Evolutionary conservation across 1,284 basidiomycete species (phyloP).

Genomic region (Puccinia hordei): DNA sequence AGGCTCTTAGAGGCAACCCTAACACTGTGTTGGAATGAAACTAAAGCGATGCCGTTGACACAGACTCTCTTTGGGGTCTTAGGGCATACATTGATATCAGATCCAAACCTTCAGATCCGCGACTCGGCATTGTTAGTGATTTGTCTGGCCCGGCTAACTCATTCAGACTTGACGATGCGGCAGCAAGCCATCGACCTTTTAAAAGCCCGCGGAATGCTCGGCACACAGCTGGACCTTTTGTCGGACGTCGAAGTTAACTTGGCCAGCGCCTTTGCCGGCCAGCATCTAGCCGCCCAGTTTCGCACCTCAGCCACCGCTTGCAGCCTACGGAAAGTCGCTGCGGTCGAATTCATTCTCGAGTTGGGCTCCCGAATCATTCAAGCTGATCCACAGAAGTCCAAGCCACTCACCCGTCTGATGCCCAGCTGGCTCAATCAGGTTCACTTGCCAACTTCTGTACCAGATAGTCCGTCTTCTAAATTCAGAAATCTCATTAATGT

Average conservation of each 20-base stretch:
- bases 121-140: constrained; percentile 26
- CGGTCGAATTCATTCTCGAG: constrained; percentile 33
- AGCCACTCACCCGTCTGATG: constrained; percentile 34
- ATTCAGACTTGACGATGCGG: constrained; percentile 38
- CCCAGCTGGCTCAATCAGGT: constrained; percentile 48
- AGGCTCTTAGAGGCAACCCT: constrained; percentile 40
- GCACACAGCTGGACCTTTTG: constrained; percentile 15
- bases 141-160: constrained; percentile 43
- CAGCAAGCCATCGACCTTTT: constrained; percentile 46
- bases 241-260: constrained; percentile 40
- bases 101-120: constrained; percentile 42
- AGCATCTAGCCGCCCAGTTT: constrained; percentile 39
- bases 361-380: constrained; percentile 44
- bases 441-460: constrained; percentile 21
- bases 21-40: constrained; percentile 44
- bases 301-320: constrained; percentile 33
- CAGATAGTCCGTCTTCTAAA: constrained; percentile 35
- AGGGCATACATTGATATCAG: constrained; percentile 17
- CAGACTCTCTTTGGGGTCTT: constrained; percentile 47
- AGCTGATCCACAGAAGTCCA: constrained; percentile 35
- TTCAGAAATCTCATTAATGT: constrained; percentile 42
- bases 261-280: constrained; percentile 45
- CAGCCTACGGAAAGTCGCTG: constrained; percentile 13
- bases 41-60: constrained; percentile 19
- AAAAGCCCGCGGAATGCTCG: constrained; percentile 20